These are phyloP conservation scores for Lolium perenne DNA, from an alignment of 176 grass and related monocot species.

Conservation along the genomic window DNA sequence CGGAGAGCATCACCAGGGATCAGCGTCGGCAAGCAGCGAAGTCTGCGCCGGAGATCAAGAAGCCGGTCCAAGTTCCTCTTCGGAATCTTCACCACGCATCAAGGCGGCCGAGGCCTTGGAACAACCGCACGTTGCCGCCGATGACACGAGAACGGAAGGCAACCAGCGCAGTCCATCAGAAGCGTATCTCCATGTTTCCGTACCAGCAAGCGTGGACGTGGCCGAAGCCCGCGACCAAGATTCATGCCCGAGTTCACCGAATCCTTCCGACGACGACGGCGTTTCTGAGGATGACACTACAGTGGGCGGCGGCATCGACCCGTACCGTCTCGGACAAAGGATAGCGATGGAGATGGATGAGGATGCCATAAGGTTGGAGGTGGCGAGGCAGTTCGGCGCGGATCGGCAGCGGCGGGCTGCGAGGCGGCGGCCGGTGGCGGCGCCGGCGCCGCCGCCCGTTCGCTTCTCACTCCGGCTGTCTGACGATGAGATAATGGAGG, in stretches of 20 bases:
- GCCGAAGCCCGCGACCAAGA: not conserved
- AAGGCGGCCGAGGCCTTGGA: not conserved
- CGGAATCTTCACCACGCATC: not conserved
- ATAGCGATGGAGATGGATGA: not conserved
- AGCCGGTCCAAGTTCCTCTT: not conserved
- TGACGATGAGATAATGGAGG: not conserved
- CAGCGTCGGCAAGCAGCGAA: not conserved
- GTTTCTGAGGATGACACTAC: not conserved
- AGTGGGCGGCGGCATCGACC: not conserved
- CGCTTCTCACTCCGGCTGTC: not conserved
- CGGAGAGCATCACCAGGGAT: not conserved
- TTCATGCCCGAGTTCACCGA: not conserved
- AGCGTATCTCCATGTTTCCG: not conserved
- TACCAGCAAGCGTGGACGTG: not conserved
- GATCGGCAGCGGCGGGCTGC: not conserved
- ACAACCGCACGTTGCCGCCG: not conserved
- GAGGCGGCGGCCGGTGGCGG: not conserved
- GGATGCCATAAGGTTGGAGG: not conserved
- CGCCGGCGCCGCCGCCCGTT: not conserved
- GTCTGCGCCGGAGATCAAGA: not conserved
- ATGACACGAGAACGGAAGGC: not conserved
- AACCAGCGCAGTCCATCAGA: not conserved
- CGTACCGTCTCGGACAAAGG: not conserved
- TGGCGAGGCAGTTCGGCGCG: not conserved
- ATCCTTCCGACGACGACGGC: not conserved